Percentiles rank a stretch among this genome's conserved stretches.
phyloP scores from a whole-genome alignment of 1,284 basidiomycete genomes.

The Tetrapyrgos nigripes region DNA sequence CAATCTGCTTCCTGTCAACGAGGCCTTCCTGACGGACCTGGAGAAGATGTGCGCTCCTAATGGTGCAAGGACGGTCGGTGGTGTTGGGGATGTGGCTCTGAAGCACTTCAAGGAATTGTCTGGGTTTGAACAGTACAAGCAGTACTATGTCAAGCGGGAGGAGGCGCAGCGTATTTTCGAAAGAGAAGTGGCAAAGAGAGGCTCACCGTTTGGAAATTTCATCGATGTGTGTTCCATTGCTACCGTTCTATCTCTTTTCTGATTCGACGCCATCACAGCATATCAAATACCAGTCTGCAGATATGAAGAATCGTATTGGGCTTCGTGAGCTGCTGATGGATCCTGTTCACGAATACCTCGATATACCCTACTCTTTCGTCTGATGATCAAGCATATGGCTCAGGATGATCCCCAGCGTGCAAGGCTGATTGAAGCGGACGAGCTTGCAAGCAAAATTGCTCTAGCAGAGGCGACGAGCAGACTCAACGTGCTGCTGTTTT shows the following conservation, averaged over 20 bases:
- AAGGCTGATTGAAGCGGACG: conserved; percentile 86
- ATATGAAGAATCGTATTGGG: conserved; percentile 85
- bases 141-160: conserved; percentile 92
- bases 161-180: conserved; percentile 92
- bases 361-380: conserved; percentile 93
- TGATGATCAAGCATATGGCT: conserved; percentile 88
- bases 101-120: conserved; percentile 83
- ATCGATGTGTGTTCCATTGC: conserved; percentile 71
- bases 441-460: conserved; percentile 91
- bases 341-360: conserved; percentile 99
- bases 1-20: conserved; percentile 86
- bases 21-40: conserved; percentile 85
- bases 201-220: conserved; percentile 80
- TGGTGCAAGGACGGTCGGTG: conserved; percentile 62
- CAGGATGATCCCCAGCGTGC: conserved; percentile 79
- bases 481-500: conserved; percentile 90
- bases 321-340: conserved; percentile 97
- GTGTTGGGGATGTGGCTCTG: conserved; percentile 86
- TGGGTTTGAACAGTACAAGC: conserved; percentile 90
- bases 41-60: conserved; percentile 75
- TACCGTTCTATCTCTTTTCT: conserved; percentile 18
- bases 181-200: conserved; percentile 79
- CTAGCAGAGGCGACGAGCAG: conserved; percentile 92
- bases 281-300: conserved; percentile 88
- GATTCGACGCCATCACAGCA: conserved; percentile 53